These are phyloP conservation scores for Starmerella bombi DNA, from an alignment of 805 yeast genomes.

Conservation along the genomic window DNA sequence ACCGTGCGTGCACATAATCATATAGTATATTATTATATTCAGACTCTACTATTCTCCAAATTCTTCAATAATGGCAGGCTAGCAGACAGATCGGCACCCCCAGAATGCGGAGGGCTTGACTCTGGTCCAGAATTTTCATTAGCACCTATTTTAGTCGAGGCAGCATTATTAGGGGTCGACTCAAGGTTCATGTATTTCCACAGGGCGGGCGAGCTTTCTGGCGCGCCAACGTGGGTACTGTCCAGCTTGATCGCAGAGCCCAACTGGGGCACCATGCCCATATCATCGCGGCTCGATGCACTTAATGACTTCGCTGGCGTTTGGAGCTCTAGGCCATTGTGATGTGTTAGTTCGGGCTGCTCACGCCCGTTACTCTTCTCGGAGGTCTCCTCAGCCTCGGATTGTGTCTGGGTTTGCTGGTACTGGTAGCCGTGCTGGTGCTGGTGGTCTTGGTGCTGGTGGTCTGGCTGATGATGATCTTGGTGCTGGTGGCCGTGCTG, in stretches of 20 bases:
- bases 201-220: slow-evolving; percentile 64
- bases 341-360: no score
- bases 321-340: no score
- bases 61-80: slow-evolving; percentile 8
- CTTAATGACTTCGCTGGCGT: slow-evolving; percentile 7
- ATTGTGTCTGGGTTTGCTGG: no score
- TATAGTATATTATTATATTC: no score
- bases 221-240: slow-evolving; percentile 29
- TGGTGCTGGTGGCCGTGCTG: no score
- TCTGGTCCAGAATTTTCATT: neutral
- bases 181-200: slow-evolving; percentile 83
- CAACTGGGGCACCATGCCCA: neutral
- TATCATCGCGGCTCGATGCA: neutral
- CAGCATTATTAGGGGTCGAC: slow-evolving; percentile 30
- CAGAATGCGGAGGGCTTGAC: slow-evolving; percentile 11
- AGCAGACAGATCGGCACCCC: neutral
- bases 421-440: neutral
- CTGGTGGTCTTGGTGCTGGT: neutral
- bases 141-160: neutral
- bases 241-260: slow-evolving; percentile 18
- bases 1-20: no score
- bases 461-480: neutral
- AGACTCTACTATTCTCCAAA: slow-evolving; percentile 13
- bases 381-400: no score
- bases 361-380: neutral